These are phyloP conservation scores for Hsuehochloa calcarea DNA, from an alignment of 176 grass and related monocot genomes.

Conservation along the genomic window DNA sequence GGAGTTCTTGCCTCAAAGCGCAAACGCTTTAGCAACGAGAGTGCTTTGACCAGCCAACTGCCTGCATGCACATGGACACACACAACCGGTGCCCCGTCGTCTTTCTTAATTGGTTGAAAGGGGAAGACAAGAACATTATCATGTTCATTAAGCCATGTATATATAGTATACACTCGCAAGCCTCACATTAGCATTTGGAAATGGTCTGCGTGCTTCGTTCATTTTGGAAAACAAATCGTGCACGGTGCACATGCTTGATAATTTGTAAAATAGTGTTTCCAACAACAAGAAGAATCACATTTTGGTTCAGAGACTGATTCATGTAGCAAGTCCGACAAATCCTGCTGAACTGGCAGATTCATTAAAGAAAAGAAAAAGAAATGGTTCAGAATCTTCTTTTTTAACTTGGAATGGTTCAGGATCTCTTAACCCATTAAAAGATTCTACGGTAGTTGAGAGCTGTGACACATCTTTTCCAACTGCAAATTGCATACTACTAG, in stretches of 20 bases:
- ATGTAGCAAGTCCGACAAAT: constrained; percentile 15
- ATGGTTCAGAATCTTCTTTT: background rate
- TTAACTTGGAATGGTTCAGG: background rate
- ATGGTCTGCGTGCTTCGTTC: background rate
- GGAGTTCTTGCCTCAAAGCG: background rate
- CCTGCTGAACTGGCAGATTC: background rate
- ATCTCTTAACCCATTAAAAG: background rate
- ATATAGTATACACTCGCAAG: background rate
- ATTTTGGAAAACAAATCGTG: background rate
- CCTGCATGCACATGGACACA: background rate
- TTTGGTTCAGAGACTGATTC: background rate
- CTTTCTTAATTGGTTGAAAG: constrained; percentile 1
- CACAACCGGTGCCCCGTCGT: constrained; percentile 10
- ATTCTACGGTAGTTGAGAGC: background rate
- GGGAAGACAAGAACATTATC: background rate
- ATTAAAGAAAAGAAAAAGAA: background rate
- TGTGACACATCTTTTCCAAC: background rate
- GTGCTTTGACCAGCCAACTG: constrained; percentile 29
- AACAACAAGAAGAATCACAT: background rate
- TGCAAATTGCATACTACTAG: constrained; percentile 2
- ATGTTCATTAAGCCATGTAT: background rate
- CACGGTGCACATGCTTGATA: background rate
- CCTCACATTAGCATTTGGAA: background rate
- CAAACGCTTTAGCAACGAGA: background rate
- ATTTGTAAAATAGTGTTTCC: background rate